Evolutionary conservation across 352 stramenopile genomes (phyloP), one percentile per base, ranked within the genome.

Genomic region (Elongisporangium undulatum): DNA sequence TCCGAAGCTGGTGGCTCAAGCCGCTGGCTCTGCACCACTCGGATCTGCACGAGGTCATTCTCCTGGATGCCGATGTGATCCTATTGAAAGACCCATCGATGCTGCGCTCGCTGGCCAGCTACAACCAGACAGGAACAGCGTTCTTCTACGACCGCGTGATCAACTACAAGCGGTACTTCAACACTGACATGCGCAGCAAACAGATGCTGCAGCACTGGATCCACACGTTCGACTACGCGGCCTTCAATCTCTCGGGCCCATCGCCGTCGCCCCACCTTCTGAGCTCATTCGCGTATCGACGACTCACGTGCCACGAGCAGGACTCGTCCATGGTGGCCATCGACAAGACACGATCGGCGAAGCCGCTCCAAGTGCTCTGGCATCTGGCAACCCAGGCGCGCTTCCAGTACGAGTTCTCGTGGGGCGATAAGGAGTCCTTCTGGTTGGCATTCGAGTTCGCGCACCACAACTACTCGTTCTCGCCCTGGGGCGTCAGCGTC

Each of bases 91-190:
- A 86, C 50, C 69, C 78, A 8, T 48, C 63, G 4, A 19, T 51
- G 13, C 12, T 79, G 8, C 60, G 74, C 6, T 57, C 63, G 0
- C 67, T 74, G 0, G 58, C 67, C 26, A 70, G 70, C 21, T 89
- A 89, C 68, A 69, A 74, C 49, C 57, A 66, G 16, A 66, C 69
- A 1, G 74, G 76, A 48, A 85, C 79, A 2, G 54, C 76, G 0
- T 87, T 87, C 63, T 87, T 77, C 63, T 90, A 82, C 68, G 77
- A 90, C 56, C 77, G 74, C 64, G 51, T 89, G 66, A 86, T 85
- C 57, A 68, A 75, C 61, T 75, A 71, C 55, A 67, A 82, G 53
- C 70, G 78, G 17, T 86, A 77, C 49, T 68, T 86, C 45, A 80
- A 84, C 63, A 76, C 75, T 15, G 62, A 60, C 9, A 62, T 69